Evolutionary conservation across 176 grass and related monocot species (phyloP).

Genomic region (Cymbopogon citratus): DNA sequence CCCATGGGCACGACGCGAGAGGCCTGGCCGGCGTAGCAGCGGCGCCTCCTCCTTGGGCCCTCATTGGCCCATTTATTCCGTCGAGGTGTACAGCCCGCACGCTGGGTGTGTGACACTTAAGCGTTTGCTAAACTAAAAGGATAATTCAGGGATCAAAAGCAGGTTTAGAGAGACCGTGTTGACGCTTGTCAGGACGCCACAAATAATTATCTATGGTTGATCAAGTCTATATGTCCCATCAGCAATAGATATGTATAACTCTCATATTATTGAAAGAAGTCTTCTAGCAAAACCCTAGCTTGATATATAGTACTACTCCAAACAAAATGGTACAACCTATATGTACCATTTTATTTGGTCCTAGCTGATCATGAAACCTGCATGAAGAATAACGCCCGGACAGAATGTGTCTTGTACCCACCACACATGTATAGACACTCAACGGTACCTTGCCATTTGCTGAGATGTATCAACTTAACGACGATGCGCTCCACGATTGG

Average conservation of each 20-base stretch:
- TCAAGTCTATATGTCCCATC: neutral
- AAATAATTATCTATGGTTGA: neutral
- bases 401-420: neutral
- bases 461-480: too few relatives aligned
- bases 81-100: too few relatives aligned
- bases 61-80: too few relatives aligned
- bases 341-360: neutral
- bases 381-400: neutral
- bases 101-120: too few relatives aligned
- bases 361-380: neutral
- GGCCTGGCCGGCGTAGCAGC: too few relatives aligned
- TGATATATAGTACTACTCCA: neutral
- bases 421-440: neutral
- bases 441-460: neutral
- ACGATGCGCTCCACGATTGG: neutral
- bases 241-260: neutral
- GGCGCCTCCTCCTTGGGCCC: too few relatives aligned
- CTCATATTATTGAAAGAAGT: neutral
- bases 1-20: too few relatives aligned
- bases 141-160: too few relatives aligned
- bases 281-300: neutral
- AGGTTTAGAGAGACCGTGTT: too few relatives aligned
- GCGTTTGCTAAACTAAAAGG: too few relatives aligned
- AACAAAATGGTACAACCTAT: neutral
- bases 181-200: neutral